Percentiles rank a stretch among this genome's conserved stretches.
Evolutionary conservation across 352 stramenopile genomes (phyloP).

Genomic region (Pythium grandisporangium): DNA sequence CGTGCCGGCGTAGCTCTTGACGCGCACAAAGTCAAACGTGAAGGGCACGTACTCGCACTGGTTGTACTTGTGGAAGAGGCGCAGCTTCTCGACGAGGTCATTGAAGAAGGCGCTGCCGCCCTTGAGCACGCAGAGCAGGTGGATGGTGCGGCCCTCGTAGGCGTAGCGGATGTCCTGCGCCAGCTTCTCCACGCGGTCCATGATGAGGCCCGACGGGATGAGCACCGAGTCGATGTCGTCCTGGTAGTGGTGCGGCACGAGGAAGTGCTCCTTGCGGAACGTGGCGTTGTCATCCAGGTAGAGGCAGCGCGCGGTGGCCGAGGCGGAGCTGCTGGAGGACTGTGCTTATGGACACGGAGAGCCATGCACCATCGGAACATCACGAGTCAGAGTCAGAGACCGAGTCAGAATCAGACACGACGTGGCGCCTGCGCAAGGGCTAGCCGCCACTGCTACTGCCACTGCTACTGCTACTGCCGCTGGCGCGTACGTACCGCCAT

Average conservation of each 20-base stretch:
- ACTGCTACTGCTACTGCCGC: too few species aligned
- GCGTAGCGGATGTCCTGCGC: constrained; percentile 87
- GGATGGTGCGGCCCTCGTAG: constrained; percentile 85
- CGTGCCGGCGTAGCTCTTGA: constrained; percentile 93
- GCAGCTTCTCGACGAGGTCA: constrained; percentile 76
- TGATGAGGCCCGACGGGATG: constrained; percentile 86
- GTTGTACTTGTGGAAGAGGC: constrained; percentile 84
- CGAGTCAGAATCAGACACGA: too few species aligned
- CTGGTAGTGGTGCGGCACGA: constrained; percentile 78
- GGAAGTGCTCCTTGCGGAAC: constrained; percentile 70
- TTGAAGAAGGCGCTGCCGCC: constrained; percentile 87
- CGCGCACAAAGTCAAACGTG: constrained; percentile 92
- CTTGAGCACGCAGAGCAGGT: constrained; percentile 91
- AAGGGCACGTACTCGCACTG: constrained; percentile 86
- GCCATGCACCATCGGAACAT: too few species aligned
- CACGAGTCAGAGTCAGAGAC: too few species aligned
- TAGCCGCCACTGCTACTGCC: too few species aligned
- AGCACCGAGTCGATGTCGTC: constrained; percentile 77
- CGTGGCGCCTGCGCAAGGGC: too few species aligned
- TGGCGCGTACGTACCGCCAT: too few species aligned
- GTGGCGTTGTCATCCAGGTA: constrained; percentile 44
- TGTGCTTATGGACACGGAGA: too few species aligned
- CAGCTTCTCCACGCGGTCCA: constrained; percentile 88
- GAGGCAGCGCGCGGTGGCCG: too few species aligned
- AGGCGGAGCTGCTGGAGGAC: too few species aligned